These are phyloP conservation scores for Paraconiothyrium sp. DNA, from an alignment of 2,329 filamentous ascomycete genomes.

Conservation along the genomic window DNA sequence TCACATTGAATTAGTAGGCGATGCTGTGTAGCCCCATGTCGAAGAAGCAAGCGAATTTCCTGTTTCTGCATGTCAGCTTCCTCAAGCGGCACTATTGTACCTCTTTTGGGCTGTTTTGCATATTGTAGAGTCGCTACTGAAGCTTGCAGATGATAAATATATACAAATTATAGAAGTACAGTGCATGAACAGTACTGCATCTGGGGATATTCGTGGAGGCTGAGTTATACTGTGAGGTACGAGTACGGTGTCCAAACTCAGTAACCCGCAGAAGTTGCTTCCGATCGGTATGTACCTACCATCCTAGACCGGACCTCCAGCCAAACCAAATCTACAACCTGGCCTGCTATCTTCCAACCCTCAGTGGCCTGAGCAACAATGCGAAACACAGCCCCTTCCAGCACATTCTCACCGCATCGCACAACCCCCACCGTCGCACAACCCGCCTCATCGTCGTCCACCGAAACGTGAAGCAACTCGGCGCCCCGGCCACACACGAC, in stretches of 20 bases:
- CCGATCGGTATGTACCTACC: neutral
- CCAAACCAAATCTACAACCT: neutral
- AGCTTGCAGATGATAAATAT: neutral
- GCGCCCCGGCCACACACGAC: neutral
- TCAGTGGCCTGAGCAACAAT: neutral
- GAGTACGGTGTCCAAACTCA: too few species aligned
- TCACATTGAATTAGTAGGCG: neutral
- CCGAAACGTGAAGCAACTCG: neutral
- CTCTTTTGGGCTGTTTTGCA: slow-evolving; percentile 3
- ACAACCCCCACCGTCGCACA: neutral
- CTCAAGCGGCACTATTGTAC: slow-evolving; percentile 1
- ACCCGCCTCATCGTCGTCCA: too few species aligned
- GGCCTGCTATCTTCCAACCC: neutral
- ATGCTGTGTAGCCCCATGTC: neutral
- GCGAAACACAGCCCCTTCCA: too few species aligned
- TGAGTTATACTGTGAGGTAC: neutral
- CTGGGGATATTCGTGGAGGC: neutral
- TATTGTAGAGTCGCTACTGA: neutral
- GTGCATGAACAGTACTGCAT: neutral
- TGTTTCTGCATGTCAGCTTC: slow-evolving; percentile 9
- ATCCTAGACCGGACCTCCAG: neutral
- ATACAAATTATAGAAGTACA: neutral
- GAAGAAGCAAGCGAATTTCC: neutral
- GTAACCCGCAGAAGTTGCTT: too few species aligned
- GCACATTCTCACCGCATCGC: too few species aligned